Evolutionary conservation across 306 rosid species (phyloP).

Genomic region (Abrus pulchellus): DNA sequence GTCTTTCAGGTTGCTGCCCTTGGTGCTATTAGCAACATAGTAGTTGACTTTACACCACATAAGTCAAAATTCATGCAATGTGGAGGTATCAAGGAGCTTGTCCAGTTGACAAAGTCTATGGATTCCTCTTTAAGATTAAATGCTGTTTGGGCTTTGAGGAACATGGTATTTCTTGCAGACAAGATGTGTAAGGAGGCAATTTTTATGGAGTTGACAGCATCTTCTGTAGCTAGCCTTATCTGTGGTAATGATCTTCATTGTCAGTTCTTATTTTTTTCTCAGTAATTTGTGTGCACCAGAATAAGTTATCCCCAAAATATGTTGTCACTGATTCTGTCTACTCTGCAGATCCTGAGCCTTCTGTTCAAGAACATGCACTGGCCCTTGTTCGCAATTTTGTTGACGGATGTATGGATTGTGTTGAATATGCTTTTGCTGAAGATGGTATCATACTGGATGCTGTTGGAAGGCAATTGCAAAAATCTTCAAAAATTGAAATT

Average conservation of each 20-base stretch:
- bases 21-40: conserved; percentile 84
- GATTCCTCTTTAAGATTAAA: conserved; percentile 78
- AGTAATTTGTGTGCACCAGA: conserved; percentile 18
- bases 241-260: conserved; percentile 63
- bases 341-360: conserved; percentile 83
- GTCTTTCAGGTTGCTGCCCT: conserved; percentile 89
- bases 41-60: conserved; percentile 71
- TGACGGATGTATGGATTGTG: conserved; percentile 77
- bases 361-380: conserved; percentile 87
- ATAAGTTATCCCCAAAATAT: conserved; percentile 23
- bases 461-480: conserved; percentile 77
- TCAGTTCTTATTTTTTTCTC: conserved; percentile 28
- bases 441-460: conserved; percentile 82
- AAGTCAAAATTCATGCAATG: conserved; percentile 68
- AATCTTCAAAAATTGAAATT: conserved; percentile 70
- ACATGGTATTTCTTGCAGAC: conserved; percentile 86
- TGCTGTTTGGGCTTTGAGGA: conserved; percentile 92
- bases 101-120: conserved; percentile 87
- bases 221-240: conserved; percentile 79
- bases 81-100: conserved; percentile 87
- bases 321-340: conserved; percentile 40
- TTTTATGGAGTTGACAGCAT: conserved; percentile 74
- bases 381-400: conserved; percentile 89
- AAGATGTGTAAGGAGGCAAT: conserved; percentile 67
- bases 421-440: conserved; percentile 77